phyloP scores from a whole-genome alignment of 2,329 filamentous ascomycete genomes.

The Metarhizium brunneum region DNA sequence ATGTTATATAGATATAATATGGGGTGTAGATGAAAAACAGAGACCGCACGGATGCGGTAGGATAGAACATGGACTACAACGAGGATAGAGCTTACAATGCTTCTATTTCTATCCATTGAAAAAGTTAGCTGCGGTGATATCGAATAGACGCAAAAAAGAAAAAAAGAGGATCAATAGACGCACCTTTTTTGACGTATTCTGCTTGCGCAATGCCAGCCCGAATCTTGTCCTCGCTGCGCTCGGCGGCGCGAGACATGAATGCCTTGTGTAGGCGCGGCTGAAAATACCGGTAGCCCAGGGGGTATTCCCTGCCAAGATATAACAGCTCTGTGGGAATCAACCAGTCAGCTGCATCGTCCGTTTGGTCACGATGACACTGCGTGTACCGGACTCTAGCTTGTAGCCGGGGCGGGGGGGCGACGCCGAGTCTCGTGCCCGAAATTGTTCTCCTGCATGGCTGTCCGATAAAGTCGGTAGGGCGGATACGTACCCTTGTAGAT shows the following conservation, averaged over 20 bases:
- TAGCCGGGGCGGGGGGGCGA: not conserved
- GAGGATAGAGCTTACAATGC: conserved; percentile 58
- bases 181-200: conserved; percentile 86
- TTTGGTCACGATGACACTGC: not conserved
- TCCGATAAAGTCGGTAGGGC: not conserved
- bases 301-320: conserved; percentile 77
- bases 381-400: not conserved
- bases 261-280: conserved; percentile 72
- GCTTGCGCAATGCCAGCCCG: conserved; percentile 65
- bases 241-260: conserved; percentile 64
- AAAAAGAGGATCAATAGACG: not conserved
- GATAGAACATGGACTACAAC: not conserved
- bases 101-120: conserved; percentile 62
- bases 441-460: too few relatives aligned
- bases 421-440: too few relatives aligned
- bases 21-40: too few relatives aligned
- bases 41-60: not conserved
- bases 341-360: not conserved
- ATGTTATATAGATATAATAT: too few relatives aligned
- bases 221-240: conserved; percentile 69
- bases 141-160: too few relatives aligned
- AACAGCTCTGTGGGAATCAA: conserved; percentile 59
- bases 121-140: not conserved
- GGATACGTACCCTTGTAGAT: conserved; percentile 72
- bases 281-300: conserved; percentile 74